Evolutionary conservation across 2,329 filamentous ascomycete genomes (phyloP), one percentile per base, ranked within the genome.

Genomic region (Aspergillus sp.): DNA sequence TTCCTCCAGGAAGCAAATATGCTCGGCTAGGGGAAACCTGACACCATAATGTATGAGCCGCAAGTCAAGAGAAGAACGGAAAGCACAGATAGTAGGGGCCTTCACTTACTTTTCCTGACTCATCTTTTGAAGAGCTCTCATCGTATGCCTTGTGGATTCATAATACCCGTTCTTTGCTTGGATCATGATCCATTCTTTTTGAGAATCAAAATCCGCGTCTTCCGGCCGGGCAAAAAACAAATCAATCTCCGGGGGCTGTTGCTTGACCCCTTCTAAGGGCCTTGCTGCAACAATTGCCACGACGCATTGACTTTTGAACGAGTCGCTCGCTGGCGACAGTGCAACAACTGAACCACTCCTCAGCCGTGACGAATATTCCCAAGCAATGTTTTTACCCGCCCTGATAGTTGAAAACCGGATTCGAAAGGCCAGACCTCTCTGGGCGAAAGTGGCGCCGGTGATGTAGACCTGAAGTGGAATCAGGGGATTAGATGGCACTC

Each of bases 151-250:
- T 42, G 85, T 82, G 0, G 90, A 86, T 72, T 97, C 93, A 63
- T 86, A 96, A 70, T 92, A 96, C 0, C 90, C 88, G 0, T 75
- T 74, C 3, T 87, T 84, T 1, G 89, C 83, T 69, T 96, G 91
- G 0, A 96, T 77, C 90, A 96, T 96, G 11, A 93, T 75, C 73
- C 87, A 88, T 66, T 90, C 86, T 36, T 84, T 74, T 16, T 84
- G 82, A 0, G 91, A 87, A 67, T 96, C 89, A 52, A 96, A 80
- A 20, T 85, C 79, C 0, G 87, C 78, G 24, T 92, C 84, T 2
- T 85, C 77, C 0, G 80, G 68, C 7, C 82, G 74, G 0, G 85
- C 84, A 78, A 92, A 93, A 68, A 89, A 88, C 0, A 96, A 78
- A 64, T 96, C 91, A 16, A 96, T 83, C 36, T 88, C 83, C 0